These are phyloP conservation scores for Jaapia argillacea DNA, from an alignment of 768 basidiomycete genomes.

Conservation along the genomic window DNA sequence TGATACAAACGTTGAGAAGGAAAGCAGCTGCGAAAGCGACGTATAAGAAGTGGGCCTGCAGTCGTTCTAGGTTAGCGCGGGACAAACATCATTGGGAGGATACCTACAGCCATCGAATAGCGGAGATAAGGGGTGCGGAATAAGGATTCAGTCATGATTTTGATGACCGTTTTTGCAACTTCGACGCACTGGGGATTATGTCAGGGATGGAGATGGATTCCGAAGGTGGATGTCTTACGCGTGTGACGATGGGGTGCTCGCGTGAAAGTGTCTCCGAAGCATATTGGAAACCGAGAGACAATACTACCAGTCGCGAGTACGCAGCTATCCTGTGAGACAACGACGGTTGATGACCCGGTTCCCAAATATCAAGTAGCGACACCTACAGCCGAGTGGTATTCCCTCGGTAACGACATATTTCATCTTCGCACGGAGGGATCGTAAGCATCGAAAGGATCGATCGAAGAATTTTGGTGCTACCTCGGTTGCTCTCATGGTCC, in stretches of 20 bases:
- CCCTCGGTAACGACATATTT: background rate
- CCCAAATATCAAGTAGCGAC: background rate
- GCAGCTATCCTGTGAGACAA: constrained; percentile 3
- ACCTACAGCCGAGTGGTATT: constrained; percentile 3
- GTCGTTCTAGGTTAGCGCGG: too few species aligned
- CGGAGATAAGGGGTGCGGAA: constrained; percentile 5
- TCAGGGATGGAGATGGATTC: too few species aligned
- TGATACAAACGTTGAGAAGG: background rate
- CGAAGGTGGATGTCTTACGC: too few species aligned
- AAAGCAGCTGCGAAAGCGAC: background rate
- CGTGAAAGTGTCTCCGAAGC: too few species aligned
- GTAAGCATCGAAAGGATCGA: too few species aligned
- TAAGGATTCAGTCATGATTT: constrained; percentile 4
- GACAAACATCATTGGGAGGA: too few species aligned
- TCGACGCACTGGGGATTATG: constrained; percentile 5
- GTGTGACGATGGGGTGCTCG: too few species aligned
- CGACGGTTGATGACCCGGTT: background rate
- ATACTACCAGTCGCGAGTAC: constrained; percentile 7
- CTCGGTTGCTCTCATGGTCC: too few species aligned
- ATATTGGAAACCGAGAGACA: constrained; percentile 8
- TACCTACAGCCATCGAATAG: constrained; percentile 10
- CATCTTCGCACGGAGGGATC: too few species aligned
- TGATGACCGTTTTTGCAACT: constrained; percentile 2
- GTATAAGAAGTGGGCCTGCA: constrained; percentile 1
- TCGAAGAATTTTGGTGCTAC: too few species aligned